Evolutionary conservation across 2,329 filamentous ascomycete species (phyloP).

Genomic region (Phoma sp.): DNA sequence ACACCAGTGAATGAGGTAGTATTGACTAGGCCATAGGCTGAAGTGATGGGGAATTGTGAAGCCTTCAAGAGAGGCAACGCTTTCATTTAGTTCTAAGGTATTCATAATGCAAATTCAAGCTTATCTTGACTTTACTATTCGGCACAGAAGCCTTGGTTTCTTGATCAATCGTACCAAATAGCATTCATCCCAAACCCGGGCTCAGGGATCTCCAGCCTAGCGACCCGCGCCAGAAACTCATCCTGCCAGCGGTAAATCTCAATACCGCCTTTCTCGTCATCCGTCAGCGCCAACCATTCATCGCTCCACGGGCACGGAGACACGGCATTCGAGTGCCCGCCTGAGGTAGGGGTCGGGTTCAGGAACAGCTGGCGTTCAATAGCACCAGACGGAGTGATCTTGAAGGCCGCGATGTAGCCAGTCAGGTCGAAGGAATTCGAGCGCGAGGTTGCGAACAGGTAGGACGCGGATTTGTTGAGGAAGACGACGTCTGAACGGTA

Average conservation of each 20-base stretch:
- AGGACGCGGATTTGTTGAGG: slow-evolving; percentile 69
- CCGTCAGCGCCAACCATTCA: slow-evolving; percentile 88
- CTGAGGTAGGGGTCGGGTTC: slow-evolving; percentile 84
- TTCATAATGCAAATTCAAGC: not conserved
- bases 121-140: not conserved
- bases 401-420: slow-evolving; percentile 83
- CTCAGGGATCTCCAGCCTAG: slow-evolving; percentile 77
- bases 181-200: slow-evolving; percentile 96
- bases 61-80: too few relatives aligned
- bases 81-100: not conserved
- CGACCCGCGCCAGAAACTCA: slow-evolving; percentile 79
- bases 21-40: too few relatives aligned
- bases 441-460: slow-evolving; percentile 85
- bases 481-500: slow-evolving; percentile 88
- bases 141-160: not conserved
- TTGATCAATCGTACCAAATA: slow-evolving; percentile 81
- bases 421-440: slow-evolving; percentile 77
- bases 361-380: slow-evolving; percentile 81
- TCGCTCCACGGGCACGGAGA: slow-evolving; percentile 82
- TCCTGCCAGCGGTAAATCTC: slow-evolving; percentile 89
- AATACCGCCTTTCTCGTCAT: slow-evolving; percentile 85
- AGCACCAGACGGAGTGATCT: slow-evolving; percentile 69
- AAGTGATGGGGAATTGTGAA: too few relatives aligned
- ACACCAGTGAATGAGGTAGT: too few relatives aligned
- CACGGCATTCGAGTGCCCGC: slow-evolving; percentile 89